Conservation (phyloP, 768 basidiomycete genomes). For the Podaxis carcinomalis region DNA sequence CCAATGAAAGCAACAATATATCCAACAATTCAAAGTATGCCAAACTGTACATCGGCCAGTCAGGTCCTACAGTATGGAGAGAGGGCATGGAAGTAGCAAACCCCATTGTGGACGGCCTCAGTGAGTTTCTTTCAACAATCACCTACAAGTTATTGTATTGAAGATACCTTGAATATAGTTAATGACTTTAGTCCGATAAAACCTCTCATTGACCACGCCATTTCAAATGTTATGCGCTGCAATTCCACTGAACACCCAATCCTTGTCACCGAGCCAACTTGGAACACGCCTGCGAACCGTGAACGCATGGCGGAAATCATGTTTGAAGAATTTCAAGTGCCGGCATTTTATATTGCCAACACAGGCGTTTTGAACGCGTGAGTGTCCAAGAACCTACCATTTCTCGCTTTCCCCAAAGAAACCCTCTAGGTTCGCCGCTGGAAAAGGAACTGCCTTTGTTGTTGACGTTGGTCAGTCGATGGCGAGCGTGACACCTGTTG, state of each 20-base stretch:
- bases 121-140: slow-evolving; percentile 38
- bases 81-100: slow-evolving; percentile 84
- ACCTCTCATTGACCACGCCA: slow-evolving; percentile 68
- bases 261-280: slow-evolving; percentile 91
- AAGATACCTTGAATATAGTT: slow-evolving; percentile 34
- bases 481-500: slow-evolving; percentile 91
- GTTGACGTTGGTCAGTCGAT: slow-evolving; percentile 89
- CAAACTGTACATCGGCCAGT: slow-evolving; percentile 80
- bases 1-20: slow-evolving; percentile 32
- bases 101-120: slow-evolving; percentile 79
- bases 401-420: neutral
- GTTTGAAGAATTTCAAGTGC: slow-evolving; percentile 94
- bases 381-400: slow-evolving; percentile 20
- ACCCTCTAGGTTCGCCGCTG: slow-evolving; percentile 79
- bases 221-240: slow-evolving; percentile 72
- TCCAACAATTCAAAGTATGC: slow-evolving; percentile 36
- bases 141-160: neutral
- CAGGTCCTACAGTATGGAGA: slow-evolving; percentile 88
- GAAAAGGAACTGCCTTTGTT: slow-evolving; percentile 95
- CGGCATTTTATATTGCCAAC: slow-evolving; percentile 96
- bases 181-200: slow-evolving; percentile 73
- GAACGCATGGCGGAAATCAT: slow-evolving; percentile 96
- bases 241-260: slow-evolving; percentile 85
- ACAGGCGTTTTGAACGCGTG: slow-evolving; percentile 92
- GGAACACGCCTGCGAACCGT: slow-evolving; percentile 91